These are phyloP conservation scores for Megacollybia marginata DNA, from an alignment of 768 basidiomycete species.

Conservation along the genomic window DNA sequence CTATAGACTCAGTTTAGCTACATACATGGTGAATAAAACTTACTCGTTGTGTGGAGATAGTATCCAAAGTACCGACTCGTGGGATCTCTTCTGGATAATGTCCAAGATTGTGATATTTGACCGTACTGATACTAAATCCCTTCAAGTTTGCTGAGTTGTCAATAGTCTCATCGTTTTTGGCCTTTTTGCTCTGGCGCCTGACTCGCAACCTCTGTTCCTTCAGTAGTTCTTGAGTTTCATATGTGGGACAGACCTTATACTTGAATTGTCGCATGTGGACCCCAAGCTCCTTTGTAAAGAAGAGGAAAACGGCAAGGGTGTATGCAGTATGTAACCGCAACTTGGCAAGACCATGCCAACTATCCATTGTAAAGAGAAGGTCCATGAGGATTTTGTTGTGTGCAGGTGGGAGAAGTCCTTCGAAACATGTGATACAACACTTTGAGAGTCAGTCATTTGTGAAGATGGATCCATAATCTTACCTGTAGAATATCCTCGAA, in stretches of 20 bases:
- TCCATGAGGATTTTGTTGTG: slow-evolving; percentile 10
- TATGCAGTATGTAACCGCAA: slow-evolving; percentile 14
- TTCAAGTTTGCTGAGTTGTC: slow-evolving; percentile 1
- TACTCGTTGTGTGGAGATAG: slow-evolving; percentile 24
- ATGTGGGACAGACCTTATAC: slow-evolving; percentile 11
- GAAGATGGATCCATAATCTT: not conserved
- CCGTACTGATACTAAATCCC: slow-evolving; percentile 17
- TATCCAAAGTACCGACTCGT: slow-evolving; percentile 20
- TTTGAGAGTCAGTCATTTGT: not conserved
- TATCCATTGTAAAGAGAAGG: slow-evolving; percentile 7
- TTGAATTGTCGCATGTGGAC: slow-evolving; percentile 14
- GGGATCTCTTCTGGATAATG: slow-evolving; percentile 17
- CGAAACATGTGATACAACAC: slow-evolving; percentile 20
- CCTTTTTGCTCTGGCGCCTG: slow-evolving; percentile 5
- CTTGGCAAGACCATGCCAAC: slow-evolving; percentile 19
- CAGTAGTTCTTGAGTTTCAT: slow-evolving; percentile 22
- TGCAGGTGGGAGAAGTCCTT: slow-evolving; percentile 16
- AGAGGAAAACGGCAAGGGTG: slow-evolving; percentile 9
- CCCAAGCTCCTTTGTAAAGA: slow-evolving; percentile 17
- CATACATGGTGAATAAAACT: not conserved
- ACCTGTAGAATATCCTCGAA: slow-evolving; percentile 23
- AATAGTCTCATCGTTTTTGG: slow-evolving; percentile 6
- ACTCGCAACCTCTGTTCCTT: slow-evolving; percentile 18
- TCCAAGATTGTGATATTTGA: slow-evolving; percentile 22
- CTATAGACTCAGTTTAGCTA: slow-evolving; percentile 10